Conservation (phyloP, 106 monocot genomes). For the Allium sativum region DNA sequence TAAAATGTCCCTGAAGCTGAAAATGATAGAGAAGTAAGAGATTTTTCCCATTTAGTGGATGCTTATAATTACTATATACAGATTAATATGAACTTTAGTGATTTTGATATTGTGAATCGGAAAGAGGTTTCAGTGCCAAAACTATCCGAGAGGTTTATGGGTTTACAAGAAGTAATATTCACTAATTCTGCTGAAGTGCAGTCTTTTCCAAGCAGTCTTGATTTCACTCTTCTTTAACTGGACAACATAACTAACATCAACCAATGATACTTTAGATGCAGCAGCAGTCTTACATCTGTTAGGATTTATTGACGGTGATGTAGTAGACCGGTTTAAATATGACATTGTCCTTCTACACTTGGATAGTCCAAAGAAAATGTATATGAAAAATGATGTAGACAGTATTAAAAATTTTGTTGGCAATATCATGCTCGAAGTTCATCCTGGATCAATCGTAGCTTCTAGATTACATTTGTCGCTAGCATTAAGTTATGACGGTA, state of each 20-base stretch:
- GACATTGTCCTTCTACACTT: constrained; percentile 77
- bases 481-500: constrained; percentile 54
- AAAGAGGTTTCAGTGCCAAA: constrained; percentile 19
- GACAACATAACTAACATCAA: constrained; percentile 23
- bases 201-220: constrained; percentile 53
- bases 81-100: constrained; percentile 22
- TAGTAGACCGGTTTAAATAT: constrained; percentile 57
- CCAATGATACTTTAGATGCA: constrained; percentile 8
- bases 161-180: constrained; percentile 61
- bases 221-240: constrained; percentile 36
- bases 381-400: constrained; percentile 35
- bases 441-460: constrained; percentile 42
- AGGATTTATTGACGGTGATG: constrained; percentile 50
- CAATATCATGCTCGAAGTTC: constrained; percentile 31
- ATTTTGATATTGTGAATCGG: constrained; percentile 10
- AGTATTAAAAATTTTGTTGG: constrained; percentile 59
- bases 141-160: constrained; percentile 75
- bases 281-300: constrained; percentile 30
- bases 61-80: constrained; percentile 50
- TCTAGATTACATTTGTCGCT: constrained; percentile 65
- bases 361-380: constrained; percentile 16
- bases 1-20: constrained; percentile 37
- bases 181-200: constrained; percentile 28
- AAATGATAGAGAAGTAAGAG: constrained; percentile 36
- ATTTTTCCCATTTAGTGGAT: constrained; percentile 83